Evolutionary conservation across 2,329 filamentous ascomycete genomes (phyloP), one percentile per base, ranked within the genome.

Genomic region (Graphilbum fragrans): DNA sequence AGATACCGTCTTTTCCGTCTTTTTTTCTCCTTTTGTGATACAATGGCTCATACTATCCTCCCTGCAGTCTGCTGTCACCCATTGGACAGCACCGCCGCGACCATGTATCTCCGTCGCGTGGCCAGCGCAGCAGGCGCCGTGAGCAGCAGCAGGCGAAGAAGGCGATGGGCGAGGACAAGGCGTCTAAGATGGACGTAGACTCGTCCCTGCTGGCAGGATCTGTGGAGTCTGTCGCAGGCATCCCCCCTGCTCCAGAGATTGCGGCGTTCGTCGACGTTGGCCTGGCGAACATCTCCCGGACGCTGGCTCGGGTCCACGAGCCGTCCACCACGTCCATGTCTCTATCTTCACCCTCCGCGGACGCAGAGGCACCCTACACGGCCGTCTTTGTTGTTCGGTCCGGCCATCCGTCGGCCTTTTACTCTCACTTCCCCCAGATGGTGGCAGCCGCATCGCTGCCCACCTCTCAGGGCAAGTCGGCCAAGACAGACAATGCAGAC

Each of bases 251-350:
- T 37, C 76, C 77, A 4, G 72, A 72, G 37, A 59, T 85, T 9
- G 58, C 61, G n/a, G 59, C 60, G 4, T 69, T 70, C 46, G 55
- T 86, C 32, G 72, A 83, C 38, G 61, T 83, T 37, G 82, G 83
- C 3, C 61, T 86, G 35, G 73, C 77, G 49, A 67, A 62, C 43
- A 76, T 85, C 43, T 79, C 74, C 5, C 69, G 74, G 17, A 65
- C 64, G 38, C 65, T 87, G 3, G 69, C 79, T 45, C 53, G 57
- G 18, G 38, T n/a, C 14, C n/a, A n/a, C n/a, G n/a, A n/a, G n/a
- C n/a, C n/a, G n/a, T n/a, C n/a, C n/a, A n/a, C n/a, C n/a, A n/a
- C n/a, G 8, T 25, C 37, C 22, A 14, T 29, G 8, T 29, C 25
- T 29, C 25, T 29, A 8, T 29, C 25, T 29, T 8, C 25, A 29